phyloP scores from a whole-genome alignment of 2,329 filamentous ascomycete species.

The Sporothrix pallida region DNA sequence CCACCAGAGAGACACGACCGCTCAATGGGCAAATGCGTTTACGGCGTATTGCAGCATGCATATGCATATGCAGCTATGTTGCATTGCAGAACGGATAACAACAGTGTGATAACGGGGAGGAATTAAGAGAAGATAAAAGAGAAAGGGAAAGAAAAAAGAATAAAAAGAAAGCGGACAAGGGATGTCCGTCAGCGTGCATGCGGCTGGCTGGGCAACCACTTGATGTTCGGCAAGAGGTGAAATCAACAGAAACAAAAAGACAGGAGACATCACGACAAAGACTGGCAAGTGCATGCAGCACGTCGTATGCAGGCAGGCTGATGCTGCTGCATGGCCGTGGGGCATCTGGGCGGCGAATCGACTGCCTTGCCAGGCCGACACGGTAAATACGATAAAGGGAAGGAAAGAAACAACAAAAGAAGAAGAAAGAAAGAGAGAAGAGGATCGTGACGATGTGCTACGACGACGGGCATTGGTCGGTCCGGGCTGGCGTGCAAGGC shows the following conservation, averaged over 20 bases:
- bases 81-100: conserved; percentile 9
- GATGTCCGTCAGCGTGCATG: background rate
- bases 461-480: conserved; percentile 6
- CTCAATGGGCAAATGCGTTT: background rate
- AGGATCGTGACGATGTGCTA: background rate
- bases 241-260: background rate
- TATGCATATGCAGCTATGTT: conserved; percentile 30
- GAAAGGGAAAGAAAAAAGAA: background rate
- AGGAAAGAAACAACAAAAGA: background rate
- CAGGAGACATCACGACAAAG: background rate
- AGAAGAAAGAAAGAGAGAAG: background rate
- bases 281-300: background rate
- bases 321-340: background rate
- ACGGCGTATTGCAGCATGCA: conserved; percentile 28
- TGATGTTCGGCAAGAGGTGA: background rate
- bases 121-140: background rate
- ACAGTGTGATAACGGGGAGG: background rate
- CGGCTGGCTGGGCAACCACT: conserved; percentile 29
- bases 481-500: background rate
- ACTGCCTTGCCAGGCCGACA: background rate
- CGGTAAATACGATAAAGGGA: background rate
- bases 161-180: background rate
- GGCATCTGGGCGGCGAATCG: background rate
- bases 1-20: too few relatives aligned
- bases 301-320: background rate